Base-by-base conservation (phyloP, 768 basidiomycete genomes). In the Erythrobasidium yunnanense region DNA sequence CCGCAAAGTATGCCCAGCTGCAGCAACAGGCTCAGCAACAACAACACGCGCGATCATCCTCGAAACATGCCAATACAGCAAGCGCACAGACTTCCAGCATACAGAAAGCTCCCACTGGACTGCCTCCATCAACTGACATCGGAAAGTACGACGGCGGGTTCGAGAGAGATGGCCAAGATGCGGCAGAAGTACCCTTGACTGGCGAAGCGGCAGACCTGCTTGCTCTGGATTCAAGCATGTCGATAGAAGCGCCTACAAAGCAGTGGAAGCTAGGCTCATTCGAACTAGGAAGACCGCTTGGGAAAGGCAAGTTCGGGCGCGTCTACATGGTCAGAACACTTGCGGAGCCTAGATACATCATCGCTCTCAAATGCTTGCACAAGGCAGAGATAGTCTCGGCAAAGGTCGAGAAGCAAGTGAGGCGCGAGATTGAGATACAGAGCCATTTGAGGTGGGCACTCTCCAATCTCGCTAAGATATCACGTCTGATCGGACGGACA, bases 301-400 rank as follows among this genome's bases (percentile, higher is more conserved):
- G 95, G n/a, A 96, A 97, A 76, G 95, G 95, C 50, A 97, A 97
- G 79, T 99, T 97, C 71, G 95, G 95, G 0, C 87, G 90, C 1
- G 95, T 99, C 25, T 97, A 99, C 80, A 92, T 97, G 86, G 90
- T 93, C 49, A 84, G 92, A 55, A 96, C 93, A 20, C 93, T 92
- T 76, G 76, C 79, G 67, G 82, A 85, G 66, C 90, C 91, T 0
- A 83, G 85, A 67, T 97, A 88, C 79, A 93, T 96, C 74, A 84
- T 97, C 72, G 93, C 93, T 23, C 84, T 97, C 77, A 97, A 97
- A 78, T 91, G 88, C 69, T 81, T 96, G 63, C 92, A 92, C 81
- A 99, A 97, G 79, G 86, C 87, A 57, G 95, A 99, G 77, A 87
- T 99, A 73, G 84, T 97, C 50, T 81, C 87, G 71, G 85, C 85